Evolutionary conservation across 75 land plant genomes (phyloP).

Genomic region (Adiantum capillusveneris): DNA sequence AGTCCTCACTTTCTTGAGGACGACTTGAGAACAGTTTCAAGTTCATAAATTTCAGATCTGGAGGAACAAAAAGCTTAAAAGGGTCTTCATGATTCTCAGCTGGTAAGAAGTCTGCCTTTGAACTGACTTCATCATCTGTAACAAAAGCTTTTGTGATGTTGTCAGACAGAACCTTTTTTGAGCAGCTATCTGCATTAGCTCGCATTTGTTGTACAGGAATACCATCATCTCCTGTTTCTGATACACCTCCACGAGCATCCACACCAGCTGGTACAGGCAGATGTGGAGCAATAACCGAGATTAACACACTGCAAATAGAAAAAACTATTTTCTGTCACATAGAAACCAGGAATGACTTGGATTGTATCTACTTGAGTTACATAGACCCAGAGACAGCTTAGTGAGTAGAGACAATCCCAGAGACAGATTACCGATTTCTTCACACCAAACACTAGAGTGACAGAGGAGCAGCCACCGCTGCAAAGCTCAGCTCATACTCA

Average conservation of each 20-base stretch:
- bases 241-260: conserved; percentile 40
- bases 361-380: no score
- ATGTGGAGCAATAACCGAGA: conserved; percentile 76
- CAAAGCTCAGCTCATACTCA: no score
- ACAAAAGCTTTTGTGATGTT: conserved; percentile 8
- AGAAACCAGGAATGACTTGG: no score
- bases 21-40: conserved; percentile 18
- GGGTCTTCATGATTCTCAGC: conserved; percentile 55
- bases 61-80: conserved; percentile 58
- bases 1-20: conserved; percentile 23
- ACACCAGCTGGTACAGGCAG: conserved; percentile 67
- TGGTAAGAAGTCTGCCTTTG: conserved; percentile 36
- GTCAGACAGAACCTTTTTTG: conserved; percentile 14
- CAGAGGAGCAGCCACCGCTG: no score
- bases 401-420: no score
- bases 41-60: conserved; percentile 42
- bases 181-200: neutral
- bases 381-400: no score
- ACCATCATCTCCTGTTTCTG: conserved; percentile 8
- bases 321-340: no score
- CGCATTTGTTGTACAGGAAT: no score
- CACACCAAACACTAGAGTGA: no score
- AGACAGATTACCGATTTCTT: no score
- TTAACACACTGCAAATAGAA: conserved; percentile 70
- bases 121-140: conserved; percentile 30